Base-by-base conservation (phyloP, 768 basidiomycete genomes). In the Suillus spraguei region DNA sequence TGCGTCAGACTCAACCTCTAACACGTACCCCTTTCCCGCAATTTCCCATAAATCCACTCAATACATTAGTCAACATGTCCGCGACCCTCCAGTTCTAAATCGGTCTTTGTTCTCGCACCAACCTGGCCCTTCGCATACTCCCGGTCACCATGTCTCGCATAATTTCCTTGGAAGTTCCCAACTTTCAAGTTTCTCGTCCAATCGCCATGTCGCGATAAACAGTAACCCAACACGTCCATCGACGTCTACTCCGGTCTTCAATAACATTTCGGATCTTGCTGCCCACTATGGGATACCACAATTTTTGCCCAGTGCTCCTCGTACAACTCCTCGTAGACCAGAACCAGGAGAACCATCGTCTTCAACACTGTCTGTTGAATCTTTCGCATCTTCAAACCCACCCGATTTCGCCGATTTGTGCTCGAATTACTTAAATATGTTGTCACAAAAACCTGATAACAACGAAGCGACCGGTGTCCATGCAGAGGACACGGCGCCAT, bases 211-310 rank as follows among this genome's bases (percentile, higher is more conserved):
- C 72, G 71, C 83, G 72, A 70, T 91, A 85, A 88, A 78, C 78
- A 73, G 75, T 33, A 71, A 74, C 63, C 74, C 77, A 70, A 73
- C 77, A 74, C 87, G 88, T 90, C 89, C 79, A 76, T 78, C 86
- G 88, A 89, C 90, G 80, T 83, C 83, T 46, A 80, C 79, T 63
- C 80, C 81, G 78, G 83, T 90, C 68, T 90, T 90, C 70, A 76
- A 79, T 70, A 84, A 84, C 74, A 78, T 87, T 60, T 82, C 83
- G 77, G 90, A 89, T 79, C 79, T 90, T 62, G 87, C 89, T 69
- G 81, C 86, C 71, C 90, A 91, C 63, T 87, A 91, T 90, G 90
- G 90, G 77, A 86, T 92, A 72, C 90, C 91, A 64, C 84, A 86
- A 68, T 83, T 81, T 66, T 76, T 92, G 55, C 90, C 91, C 53